Conservation (phyloP, 148 eudicot genomes). For the Talinum fruticosum region DNA sequence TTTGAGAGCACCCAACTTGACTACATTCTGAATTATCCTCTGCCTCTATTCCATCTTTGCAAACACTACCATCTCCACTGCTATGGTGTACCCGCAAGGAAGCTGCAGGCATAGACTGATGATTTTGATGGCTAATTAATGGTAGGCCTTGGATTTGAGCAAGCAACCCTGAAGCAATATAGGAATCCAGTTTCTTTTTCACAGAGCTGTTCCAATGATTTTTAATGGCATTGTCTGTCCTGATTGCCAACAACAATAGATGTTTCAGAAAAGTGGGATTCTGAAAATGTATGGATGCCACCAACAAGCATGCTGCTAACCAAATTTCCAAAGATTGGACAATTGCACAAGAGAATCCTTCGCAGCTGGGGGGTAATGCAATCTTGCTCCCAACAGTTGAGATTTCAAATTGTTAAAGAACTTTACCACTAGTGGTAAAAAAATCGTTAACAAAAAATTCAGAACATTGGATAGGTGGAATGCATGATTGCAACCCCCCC, state of each 20-base stretch:
- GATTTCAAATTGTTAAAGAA: no score
- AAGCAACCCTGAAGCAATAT: constrained; percentile 80
- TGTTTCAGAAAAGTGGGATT: constrained; percentile 18
- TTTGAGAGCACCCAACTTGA: constrained; percentile 66
- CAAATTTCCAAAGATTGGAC: neutral
- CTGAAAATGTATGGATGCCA: neutral
- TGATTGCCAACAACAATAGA: constrained; percentile 38
- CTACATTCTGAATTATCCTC: constrained; percentile 79
- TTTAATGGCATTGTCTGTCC: constrained; percentile 96
- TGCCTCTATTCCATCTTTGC: constrained; percentile 50
- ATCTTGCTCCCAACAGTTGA: no score
- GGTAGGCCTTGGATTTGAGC: constrained; percentile 69
- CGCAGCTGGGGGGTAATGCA: no score
- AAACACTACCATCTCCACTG: constrained; percentile 30
- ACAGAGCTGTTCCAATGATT: constrained; percentile 99
- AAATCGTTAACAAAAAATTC: no score
- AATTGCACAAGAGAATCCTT: neutral
- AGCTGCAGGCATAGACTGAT: constrained; percentile 43
- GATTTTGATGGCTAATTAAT: constrained; percentile 39
- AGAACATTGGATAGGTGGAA: no score
- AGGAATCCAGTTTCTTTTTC: constrained; percentile 85
- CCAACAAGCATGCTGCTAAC: neutral
- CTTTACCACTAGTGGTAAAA: no score
- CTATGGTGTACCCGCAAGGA: constrained; percentile 37
- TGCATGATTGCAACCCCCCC: no score